A percentile compares a stretch with the other conserved stretches of the same genome.
These are phyloP conservation scores for Penicillium mononematosum DNA, from an alignment of 495 filamentous ascomycete genomes.

Conservation along the genomic window DNA sequence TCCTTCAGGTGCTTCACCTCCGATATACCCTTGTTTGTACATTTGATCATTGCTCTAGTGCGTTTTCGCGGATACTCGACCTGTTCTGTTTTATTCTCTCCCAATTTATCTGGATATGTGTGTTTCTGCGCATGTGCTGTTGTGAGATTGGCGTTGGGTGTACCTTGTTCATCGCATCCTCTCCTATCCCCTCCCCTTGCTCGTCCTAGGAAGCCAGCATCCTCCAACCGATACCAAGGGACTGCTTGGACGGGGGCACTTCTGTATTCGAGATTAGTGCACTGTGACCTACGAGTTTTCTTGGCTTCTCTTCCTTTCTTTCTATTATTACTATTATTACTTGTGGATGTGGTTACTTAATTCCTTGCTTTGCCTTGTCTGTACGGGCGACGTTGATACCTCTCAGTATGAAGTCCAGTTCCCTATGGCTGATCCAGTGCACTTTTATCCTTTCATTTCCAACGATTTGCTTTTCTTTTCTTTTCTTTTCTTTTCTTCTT, in stretches of 20 bases:
- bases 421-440: conserved; percentile 12
- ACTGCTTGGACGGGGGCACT: conserved; percentile 14
- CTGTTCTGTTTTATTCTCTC: conserved; percentile 26
- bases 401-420: conserved; percentile 16
- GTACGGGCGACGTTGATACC: conserved; percentile 11
- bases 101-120: conserved; percentile 37
- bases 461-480: conserved; percentile 8
- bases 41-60: conserved; percentile 36
- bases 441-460: conserved; percentile 10
- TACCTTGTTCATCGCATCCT: conserved; percentile 31
- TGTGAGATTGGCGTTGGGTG: conserved; percentile 48
- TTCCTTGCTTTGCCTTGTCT: conserved; percentile 21
- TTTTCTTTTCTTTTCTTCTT: conserved; percentile 4
- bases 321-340: conserved; percentile 37
- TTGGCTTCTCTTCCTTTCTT: conserved; percentile 28
- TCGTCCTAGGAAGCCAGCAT: conserved; percentile 14
- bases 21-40: conserved; percentile 52
- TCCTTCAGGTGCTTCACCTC: conserved; percentile 41
- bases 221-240: conserved; percentile 7
- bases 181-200: conserved; percentile 28
- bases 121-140: conserved; percentile 23
- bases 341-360: conserved; percentile 37
- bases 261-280: conserved; percentile 39
- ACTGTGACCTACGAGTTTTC: conserved; percentile 39
- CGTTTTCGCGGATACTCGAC: conserved; percentile 25